Percentiles rank a stretch among this genome's conserved stretches.
These are phyloP conservation scores for Petunia axillaris DNA, from an alignment of 257 asterid genomes.

Conservation along the genomic window DNA sequence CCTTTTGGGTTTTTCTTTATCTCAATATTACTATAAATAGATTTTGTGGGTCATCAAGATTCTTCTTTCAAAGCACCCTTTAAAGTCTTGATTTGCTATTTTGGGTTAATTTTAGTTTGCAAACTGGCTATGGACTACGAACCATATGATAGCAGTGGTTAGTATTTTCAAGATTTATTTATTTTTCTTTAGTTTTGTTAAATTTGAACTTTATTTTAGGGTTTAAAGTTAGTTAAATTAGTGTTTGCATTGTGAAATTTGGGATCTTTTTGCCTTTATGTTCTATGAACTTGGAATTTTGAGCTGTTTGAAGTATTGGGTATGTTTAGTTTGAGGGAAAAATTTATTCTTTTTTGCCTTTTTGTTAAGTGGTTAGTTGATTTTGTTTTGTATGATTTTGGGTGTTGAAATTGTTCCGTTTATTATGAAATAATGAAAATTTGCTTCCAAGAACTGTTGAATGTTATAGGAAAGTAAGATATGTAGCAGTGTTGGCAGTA, in stretches of 20 bases:
- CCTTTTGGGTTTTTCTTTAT: background rate
- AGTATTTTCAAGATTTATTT: slow-evolving; percentile 28
- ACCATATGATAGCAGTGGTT: slow-evolving; percentile 46
- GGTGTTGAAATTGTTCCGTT: background rate
- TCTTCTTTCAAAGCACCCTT: slow-evolving; percentile 5
- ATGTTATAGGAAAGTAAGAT: background rate
- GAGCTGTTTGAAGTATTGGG: slow-evolving; percentile 14
- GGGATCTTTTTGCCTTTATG: background rate
- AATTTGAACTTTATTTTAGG: background rate
- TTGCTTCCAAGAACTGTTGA: background rate
- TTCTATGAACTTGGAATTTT: background rate
- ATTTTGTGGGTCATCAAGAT: background rate
- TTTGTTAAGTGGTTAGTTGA: background rate
- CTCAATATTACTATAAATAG: background rate
- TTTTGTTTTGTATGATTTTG: background rate
- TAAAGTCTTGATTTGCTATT: slow-evolving; percentile 1
- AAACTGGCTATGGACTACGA: slow-evolving; percentile 67
- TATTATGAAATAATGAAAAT: background rate
- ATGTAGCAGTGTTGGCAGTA: background rate
- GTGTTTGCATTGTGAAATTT: background rate
- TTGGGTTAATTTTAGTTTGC: slow-evolving; percentile 8
- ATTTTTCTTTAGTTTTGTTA: background rate
- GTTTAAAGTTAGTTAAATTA: slow-evolving; percentile 8
- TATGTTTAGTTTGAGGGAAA: background rate
- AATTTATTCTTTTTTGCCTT: background rate